Evolutionary conservation across 345 rosid species (phyloP).

Genomic region (Salix suchowensis): DNA sequence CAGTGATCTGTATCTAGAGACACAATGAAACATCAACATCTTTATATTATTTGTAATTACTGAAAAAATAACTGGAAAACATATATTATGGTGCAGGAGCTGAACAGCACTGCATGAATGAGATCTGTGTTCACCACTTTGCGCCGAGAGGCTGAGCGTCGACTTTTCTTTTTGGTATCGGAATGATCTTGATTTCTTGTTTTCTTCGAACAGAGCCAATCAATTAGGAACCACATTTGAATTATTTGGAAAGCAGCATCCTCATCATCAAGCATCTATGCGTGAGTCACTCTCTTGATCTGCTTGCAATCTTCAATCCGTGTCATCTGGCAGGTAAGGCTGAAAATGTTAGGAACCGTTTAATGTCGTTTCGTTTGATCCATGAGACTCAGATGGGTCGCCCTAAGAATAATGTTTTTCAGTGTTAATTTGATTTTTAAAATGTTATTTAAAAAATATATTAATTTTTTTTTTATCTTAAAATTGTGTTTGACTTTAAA

Average conservation of each 20-base stretch:
- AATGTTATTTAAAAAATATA: too few species aligned
- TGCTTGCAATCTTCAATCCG: too few species aligned
- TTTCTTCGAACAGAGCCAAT: conserved; percentile 2
- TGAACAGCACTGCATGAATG: background rate
- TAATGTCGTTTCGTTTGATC: too few species aligned
- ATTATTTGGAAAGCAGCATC: background rate
- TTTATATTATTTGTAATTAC: too few species aligned
- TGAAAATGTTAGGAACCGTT: background rate
- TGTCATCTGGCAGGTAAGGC: background rate
- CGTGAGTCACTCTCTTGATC: background rate
- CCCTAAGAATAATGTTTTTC: too few species aligned
- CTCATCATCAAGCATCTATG: background rate
- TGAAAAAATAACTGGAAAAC: background rate
- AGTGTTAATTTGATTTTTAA: too few species aligned
- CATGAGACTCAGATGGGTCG: too few species aligned
- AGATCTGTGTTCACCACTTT: background rate
- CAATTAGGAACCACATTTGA: background rate
- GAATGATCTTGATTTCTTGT: background rate
- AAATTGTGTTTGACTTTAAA: too few species aligned
- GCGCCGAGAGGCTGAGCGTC: background rate
- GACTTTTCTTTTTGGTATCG: background rate
- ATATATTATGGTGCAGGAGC: background rate
- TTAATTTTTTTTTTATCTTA: too few species aligned
- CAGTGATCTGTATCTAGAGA: too few species aligned
- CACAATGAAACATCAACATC: too few species aligned